phyloP scores from a whole-genome alignment of 2,329 filamentous ascomycete species.

The Fusarium cyanostomum region DNA sequence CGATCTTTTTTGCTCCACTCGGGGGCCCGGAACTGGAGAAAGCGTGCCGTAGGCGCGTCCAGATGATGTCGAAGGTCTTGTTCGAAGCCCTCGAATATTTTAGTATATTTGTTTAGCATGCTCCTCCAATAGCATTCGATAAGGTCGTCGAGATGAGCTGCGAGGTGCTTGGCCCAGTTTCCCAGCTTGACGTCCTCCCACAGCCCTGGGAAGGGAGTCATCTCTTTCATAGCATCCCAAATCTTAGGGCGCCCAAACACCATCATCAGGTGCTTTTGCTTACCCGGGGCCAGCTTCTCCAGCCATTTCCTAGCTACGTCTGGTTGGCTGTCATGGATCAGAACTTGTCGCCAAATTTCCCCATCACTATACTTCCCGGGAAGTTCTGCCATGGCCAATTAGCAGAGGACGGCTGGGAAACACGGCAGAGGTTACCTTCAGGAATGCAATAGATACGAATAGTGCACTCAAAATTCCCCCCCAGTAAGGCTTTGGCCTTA shows the following conservation, averaged over 20 bases:
- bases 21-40: neutral
- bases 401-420: no score
- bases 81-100: neutral
- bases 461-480: neutral
- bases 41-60: neutral
- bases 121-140: neutral
- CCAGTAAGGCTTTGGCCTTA: neutral
- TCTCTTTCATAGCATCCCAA: neutral
- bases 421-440: conserved; percentile 2
- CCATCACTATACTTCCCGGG: conserved; percentile 2
- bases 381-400: no score
- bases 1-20: conserved; percentile 1
- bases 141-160: neutral
- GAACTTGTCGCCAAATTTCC: conserved; percentile 5
- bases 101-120: neutral
- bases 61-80: neutral
- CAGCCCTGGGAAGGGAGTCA: conserved; percentile 2
- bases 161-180: conserved; percentile 14
- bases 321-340: neutral
- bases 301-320: neutral
- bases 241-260: neutral
- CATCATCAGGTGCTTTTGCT: conserved; percentile 4
- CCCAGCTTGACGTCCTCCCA: conserved; percentile 4
- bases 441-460: conserved; percentile 4
- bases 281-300: neutral